Percentiles rank a stretch among this genome's conserved stretches.
Conservation (phyloP, 768 basidiomycete genomes). For the Rhizopogon vulgaris region DNA sequence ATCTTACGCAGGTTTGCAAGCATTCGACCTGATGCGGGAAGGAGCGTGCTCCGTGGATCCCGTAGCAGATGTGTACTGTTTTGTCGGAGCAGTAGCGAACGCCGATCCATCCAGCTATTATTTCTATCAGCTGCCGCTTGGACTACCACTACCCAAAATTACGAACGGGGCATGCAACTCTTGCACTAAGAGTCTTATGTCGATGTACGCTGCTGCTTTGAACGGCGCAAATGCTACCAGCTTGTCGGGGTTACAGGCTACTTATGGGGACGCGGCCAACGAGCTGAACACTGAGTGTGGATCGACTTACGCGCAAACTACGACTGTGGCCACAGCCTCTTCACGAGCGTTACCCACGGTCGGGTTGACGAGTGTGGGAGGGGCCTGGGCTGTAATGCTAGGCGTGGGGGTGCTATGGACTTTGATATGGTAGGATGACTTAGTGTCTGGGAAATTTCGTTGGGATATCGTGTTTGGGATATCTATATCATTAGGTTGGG, state of each 20-base stretch:
- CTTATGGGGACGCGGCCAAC: slow-evolving; percentile 44
- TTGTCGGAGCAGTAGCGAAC: slow-evolving; percentile 53
- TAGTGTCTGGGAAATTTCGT: background rate
- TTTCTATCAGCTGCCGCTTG: slow-evolving; percentile 65
- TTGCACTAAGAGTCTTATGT: slow-evolving; percentile 59
- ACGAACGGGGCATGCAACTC: slow-evolving; percentile 52
- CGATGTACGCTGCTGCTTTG: slow-evolving; percentile 43
- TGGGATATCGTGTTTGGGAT: background rate
- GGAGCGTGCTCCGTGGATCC: slow-evolving; percentile 57
- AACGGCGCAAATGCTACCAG: slow-evolving; percentile 25
- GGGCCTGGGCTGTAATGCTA: slow-evolving; percentile 9
- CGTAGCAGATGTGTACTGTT: slow-evolving; percentile 64
- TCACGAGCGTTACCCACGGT: slow-evolving; percentile 7
- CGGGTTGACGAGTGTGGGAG: slow-evolving; percentile 5
- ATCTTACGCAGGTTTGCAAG: slow-evolving; percentile 44
- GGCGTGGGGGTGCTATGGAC: slow-evolving; percentile 4
- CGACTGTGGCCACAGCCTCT: slow-evolving; percentile 8
- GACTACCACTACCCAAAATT: slow-evolving; percentile 42
- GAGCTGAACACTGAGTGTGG: slow-evolving; percentile 48
- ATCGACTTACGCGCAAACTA: slow-evolving; percentile 32
- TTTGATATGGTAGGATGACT: background rate
- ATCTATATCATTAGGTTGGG: background rate
- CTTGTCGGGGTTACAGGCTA: slow-evolving; percentile 34
- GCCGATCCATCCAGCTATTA: slow-evolving; percentile 62
- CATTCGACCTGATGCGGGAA: slow-evolving; percentile 57